Base-by-base conservation (phyloP, 176 grass and related monocot genomes). In the Hsuehochloa calcarea region DNA sequence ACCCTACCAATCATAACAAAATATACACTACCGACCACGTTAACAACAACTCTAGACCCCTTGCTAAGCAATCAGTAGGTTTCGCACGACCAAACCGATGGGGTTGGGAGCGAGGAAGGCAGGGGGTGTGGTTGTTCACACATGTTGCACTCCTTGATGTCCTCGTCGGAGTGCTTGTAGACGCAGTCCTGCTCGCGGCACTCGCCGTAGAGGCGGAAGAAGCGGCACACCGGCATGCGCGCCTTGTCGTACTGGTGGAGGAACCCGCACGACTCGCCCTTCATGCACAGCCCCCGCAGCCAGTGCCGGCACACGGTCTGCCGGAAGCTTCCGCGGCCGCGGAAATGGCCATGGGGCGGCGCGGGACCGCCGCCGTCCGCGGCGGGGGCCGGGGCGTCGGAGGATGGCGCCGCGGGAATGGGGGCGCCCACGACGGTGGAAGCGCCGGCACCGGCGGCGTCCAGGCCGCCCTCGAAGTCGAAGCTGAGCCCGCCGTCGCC, bases 221-320 rank as follows among this genome's bases (percentile, higher is more conserved):
- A 94, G 35, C 87, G 75, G 85, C 92, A 94, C 6, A 91, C 89
- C 11, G 89, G 92, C 92, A 94, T 87, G 46, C 86, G 78, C 0
- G 80, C 86, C 86, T 87, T 84, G 79, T 94, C 92, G 46, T 84
- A 81, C 72, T 91, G 92, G 84, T 93, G 92, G 20, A 93, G 83
- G 76, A 86, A 93, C 0, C 82, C 82, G 49, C 92, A 93, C 1
- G 87, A 79, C 15, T 90, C 88, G 23, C 92, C 88, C 80, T 84
- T 93, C 92, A 90, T 93, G 78, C 92, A 93, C 19, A 93, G 72
- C 49, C 85, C 86, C 20, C 88, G 80, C 15, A 93, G 92, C 92
- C 92, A 93, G 83, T 91, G 89, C 10, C 83, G 72, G 71, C 92
- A 94, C 25, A 94, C 89, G 14, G 86, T 94, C 73, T 94, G 83